Base-by-base conservation (phyloP, 768 basidiomycete species). In the Phallus indusiatus region DNA sequence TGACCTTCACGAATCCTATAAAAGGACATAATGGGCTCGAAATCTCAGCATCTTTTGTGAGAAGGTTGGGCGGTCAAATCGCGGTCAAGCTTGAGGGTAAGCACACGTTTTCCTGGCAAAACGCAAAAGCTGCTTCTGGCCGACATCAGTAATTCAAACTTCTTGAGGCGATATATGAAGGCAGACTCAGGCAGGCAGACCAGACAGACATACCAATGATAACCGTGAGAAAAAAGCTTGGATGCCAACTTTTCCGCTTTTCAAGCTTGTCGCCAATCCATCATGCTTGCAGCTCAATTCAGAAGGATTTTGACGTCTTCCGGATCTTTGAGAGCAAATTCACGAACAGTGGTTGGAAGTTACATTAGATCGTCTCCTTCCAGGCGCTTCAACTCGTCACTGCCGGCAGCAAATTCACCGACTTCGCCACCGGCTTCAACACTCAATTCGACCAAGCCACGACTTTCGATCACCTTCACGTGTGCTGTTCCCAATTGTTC, bases 381-480 rank as follows among this genome's bases (percentile, higher is more conserved):
- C 12, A 42, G 42, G n/a, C 42, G 12, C 12, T 42, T 42, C 42
- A 14, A 42, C n/a, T 42, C 42, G n/a, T 14, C 42, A 42, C 42
- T 42, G 4, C 42, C 42, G 42, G 14, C 36, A 28, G 54, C 51
- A 35, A 50, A 24, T 37, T 33, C 28, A n/a, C 47, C 47, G 12
- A 55, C 54, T 37, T 2, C 60, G 28, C 28, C 28, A 18, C 35
- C 46, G 24, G 20, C 21, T 47, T 28, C 61, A 17, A 48, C 24
- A n/a, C 35, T 16, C 33, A 56, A 78, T 47, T 64, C 70, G 35
- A 67, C 76, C 47, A 82, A 86, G 56, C 88, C 87, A 0, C 78
- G 78, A 16, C 74, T 93, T 24, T 83, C 82, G 3, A 75, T 95
- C 42, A 88, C 87, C 0, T 92, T 94, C 66, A 95, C 93, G 4